Evolutionary conservation across 108 stramenopile species (phyloP).

Genomic region (Thalassiosira profunda): DNA sequence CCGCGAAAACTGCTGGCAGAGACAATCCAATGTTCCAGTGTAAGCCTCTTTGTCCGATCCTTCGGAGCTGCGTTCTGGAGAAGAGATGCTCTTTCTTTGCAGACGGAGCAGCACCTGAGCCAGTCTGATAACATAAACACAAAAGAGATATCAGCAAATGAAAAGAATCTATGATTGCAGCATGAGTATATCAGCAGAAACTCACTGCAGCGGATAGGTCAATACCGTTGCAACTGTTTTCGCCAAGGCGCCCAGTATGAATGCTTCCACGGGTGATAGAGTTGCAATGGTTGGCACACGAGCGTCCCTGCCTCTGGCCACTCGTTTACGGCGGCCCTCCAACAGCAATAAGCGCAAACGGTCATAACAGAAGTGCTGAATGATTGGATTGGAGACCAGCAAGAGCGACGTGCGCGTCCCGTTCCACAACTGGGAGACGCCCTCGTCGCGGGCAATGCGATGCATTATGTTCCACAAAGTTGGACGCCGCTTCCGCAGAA

Average conservation of each 20-base stretch:
- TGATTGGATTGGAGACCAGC: slow-evolving; percentile 93
- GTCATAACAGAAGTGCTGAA: slow-evolving; percentile 94
- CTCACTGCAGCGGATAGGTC: slow-evolving; percentile 93
- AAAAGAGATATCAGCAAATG: too few relatives aligned
- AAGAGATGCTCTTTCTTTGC: slow-evolving; percentile 40
- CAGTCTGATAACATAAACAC: too few relatives aligned
- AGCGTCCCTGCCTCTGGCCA: not conserved
- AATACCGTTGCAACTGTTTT: slow-evolving; percentile 90
- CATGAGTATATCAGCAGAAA: too few relatives aligned
- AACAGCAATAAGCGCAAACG: slow-evolving; percentile 59
- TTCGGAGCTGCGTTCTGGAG: not conserved
- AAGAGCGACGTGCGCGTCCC: slow-evolving; percentile 84
- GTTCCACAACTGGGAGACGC: slow-evolving; percentile 67
- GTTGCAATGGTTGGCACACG: slow-evolving; percentile 3
- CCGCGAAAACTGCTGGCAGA: slow-evolving; percentile 61
- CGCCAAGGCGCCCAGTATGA: slow-evolving; percentile 87
- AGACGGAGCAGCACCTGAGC: slow-evolving; percentile 66
- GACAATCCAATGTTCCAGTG: slow-evolving; percentile 72
- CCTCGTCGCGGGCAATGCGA: slow-evolving; percentile 48
- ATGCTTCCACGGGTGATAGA: slow-evolving; percentile 81
- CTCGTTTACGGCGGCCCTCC: not conserved
- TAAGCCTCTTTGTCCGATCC: slow-evolving; percentile 27
- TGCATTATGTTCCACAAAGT: slow-evolving; percentile 50
- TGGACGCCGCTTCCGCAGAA: not conserved
- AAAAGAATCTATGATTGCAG: too few relatives aligned